Conservation (phyloP, 805 yeast species). For the Scheffersomyces stipitis region DNA sequence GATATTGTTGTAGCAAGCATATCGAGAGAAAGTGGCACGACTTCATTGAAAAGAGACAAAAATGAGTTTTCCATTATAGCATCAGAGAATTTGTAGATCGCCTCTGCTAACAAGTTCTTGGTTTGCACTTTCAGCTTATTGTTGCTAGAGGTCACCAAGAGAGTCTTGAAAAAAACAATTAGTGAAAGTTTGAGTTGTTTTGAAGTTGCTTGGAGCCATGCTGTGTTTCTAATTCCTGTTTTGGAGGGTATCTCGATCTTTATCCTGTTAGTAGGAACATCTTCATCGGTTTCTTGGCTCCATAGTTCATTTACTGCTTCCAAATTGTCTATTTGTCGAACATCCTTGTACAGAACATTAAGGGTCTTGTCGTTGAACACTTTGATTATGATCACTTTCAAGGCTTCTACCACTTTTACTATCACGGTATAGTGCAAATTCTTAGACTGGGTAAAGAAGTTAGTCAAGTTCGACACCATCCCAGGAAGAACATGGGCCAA, state of each 20-base stretch:
- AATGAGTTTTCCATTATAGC: slow-evolving; percentile 26
- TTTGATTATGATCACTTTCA: slow-evolving; percentile 19
- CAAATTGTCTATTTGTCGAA: slow-evolving; percentile 6
- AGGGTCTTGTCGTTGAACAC: slow-evolving; percentile 32
- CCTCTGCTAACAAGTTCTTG: slow-evolving; percentile 21
- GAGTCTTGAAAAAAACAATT: slow-evolving; percentile 27
- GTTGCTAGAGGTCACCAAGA: slow-evolving; percentile 19
- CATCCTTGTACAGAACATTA: neutral
- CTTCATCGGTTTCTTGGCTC: slow-evolving; percentile 3
- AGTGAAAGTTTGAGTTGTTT: slow-evolving; percentile 37
- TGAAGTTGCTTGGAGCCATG: slow-evolving; percentile 41
- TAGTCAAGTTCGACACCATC: slow-evolving; percentile 30
- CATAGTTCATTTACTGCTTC: slow-evolving; percentile 12
- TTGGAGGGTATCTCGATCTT: slow-evolving; percentile 4
- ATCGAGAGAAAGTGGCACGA: slow-evolving; percentile 31
- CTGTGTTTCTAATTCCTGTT: slow-evolving; percentile 12
- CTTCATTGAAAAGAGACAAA: slow-evolving; percentile 29
- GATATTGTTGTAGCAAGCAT: slow-evolving; percentile 22
- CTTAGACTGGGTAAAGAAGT: slow-evolving; percentile 20
- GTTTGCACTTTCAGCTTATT: slow-evolving; percentile 20
- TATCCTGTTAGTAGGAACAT: slow-evolving; percentile 4
- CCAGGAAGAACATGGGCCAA: slow-evolving; percentile 43
- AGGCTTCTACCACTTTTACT: slow-evolving; percentile 18
- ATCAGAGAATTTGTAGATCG: slow-evolving; percentile 21
- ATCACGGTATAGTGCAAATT: slow-evolving; percentile 23